Conservation (phyloP, 2,329 filamentous ascomycete genomes). For the Stachybotrys elegans region DNA sequence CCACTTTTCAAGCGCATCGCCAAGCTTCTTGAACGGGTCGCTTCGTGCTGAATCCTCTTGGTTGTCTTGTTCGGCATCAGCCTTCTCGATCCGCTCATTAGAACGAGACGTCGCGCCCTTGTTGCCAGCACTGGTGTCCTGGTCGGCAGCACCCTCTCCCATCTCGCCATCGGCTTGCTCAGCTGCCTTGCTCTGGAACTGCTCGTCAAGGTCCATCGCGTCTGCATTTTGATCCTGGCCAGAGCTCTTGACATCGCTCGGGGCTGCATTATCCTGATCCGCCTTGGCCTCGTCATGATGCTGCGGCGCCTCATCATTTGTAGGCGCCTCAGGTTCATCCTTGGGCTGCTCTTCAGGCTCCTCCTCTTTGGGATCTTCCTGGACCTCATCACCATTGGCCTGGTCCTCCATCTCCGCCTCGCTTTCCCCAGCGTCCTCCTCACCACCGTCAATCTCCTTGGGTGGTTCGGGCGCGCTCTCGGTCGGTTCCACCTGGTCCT, state of each 20-base stretch:
- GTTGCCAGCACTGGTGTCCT: conserved; percentile 58
- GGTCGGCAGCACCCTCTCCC: conserved; percentile 59
- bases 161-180: conserved; percentile 63
- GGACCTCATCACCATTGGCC: conserved; percentile 35
- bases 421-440: conserved; percentile 51
- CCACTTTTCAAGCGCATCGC: conserved; percentile 89
- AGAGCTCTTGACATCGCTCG: conserved; percentile 58
- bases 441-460: conserved; percentile 30
- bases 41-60: conserved; percentile 36
- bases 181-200: conserved; percentile 53
- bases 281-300: conserved; percentile 45
- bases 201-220: conserved; percentile 56
- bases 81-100: conserved; percentile 42
- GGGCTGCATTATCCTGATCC: conserved; percentile 57
- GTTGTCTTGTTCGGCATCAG: conserved; percentile 38
- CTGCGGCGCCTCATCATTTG: background rate
- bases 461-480: conserved; percentile 31
- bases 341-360: conserved; percentile 50
- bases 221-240: conserved; percentile 63
- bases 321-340: conserved; percentile 27
- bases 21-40: conserved; percentile 89
- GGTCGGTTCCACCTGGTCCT: conserved; percentile 28
- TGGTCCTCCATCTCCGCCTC: conserved; percentile 48
- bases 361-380: conserved; percentile 34
- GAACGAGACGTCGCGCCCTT: conserved; percentile 50